Evolutionary conservation across 2,329 filamentous ascomycete genomes (phyloP).

Genomic region (Clarireedia homoeocarpa): DNA sequence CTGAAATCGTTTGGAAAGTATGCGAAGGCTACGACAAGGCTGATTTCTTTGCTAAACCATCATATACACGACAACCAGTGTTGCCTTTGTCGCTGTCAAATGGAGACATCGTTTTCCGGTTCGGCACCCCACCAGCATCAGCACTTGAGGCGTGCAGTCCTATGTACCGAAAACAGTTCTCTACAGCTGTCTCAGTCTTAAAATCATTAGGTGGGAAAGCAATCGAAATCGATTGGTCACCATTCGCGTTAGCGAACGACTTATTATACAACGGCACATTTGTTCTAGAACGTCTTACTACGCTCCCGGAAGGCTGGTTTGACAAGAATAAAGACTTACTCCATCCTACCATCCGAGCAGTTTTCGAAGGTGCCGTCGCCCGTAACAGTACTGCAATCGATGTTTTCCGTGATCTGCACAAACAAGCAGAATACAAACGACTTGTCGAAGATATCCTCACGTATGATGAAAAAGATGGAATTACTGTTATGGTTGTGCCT

Average conservation of each 20-base stretch:
- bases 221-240: constrained; percentile 33
- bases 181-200: constrained; percentile 33
- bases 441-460: constrained; percentile 34
- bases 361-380: constrained; percentile 35
- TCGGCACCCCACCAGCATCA: constrained; percentile 39
- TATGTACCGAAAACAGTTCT: constrained; percentile 36
- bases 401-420: constrained; percentile 40
- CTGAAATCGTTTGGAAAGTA: constrained; percentile 40
- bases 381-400: constrained; percentile 37
- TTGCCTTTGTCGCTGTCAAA: neutral
- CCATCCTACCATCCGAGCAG: constrained; percentile 40
- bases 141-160: constrained; percentile 37
- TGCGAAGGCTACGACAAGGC: constrained; percentile 37
- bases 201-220: constrained; percentile 29
- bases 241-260: constrained; percentile 41
- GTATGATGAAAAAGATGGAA: constrained; percentile 24
- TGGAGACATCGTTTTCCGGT: constrained; percentile 36
- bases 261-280: constrained; percentile 46
- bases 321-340: constrained; percentile 40
- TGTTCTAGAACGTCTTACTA: constrained; percentile 43
- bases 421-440: constrained; percentile 37
- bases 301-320: constrained; percentile 32
- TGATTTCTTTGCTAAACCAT: constrained; percentile 41
- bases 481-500: constrained; percentile 40
- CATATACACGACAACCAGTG: constrained; percentile 5